Base-by-base conservation (phyloP, 2,329 filamentous ascomycete species). In the Neofusicoccum umdonicola region DNA sequence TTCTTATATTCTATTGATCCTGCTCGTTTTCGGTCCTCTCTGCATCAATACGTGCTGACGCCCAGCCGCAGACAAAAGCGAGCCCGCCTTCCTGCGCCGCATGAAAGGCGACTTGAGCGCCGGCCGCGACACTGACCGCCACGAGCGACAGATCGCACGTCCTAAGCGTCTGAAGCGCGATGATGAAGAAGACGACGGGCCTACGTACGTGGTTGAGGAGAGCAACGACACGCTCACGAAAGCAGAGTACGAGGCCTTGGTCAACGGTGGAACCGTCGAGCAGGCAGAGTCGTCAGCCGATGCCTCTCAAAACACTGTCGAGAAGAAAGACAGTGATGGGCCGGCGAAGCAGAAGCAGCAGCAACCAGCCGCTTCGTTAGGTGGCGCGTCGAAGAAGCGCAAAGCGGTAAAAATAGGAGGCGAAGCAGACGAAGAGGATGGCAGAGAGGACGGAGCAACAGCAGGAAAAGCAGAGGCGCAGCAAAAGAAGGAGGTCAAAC, bases 161-260 rank as follows among this genome's bases (percentile, higher is more conserved):
- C 81, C 80, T 52, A 81, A 77, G 69, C 70, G 73, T 27, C 64
- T 85, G 71, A 71, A 75, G 67, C 15, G 85, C 80, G 66, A 89
- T 69, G 88, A 88, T 45, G 87, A 92, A 66, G 90, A 89, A 12
- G 91, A 94, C 69, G 91, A 94, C 74, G 88, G 83, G 57, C 91
- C 91, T 0, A 83, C 92, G 0, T 87, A 92, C 60, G 86, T 95
- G 3, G 86, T 94, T 69, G 90, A 92, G 73, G 82, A 85, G 4
- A 90, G 87, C 57, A 89, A 91, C 63, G 83, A 88, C 35, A 84
- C 89, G 52, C 76, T 78, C 69, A 86, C 70, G 67, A 84, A 78
- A 70, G 78, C 78, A n/a, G 81, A 84, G 52, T 81, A 82, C 64
- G 79, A 82, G 39, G 78, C 78, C 15, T 71, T 84, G 51, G 71